Evolutionary conservation across 2,329 filamentous ascomycete species (phyloP).

Genomic region (Alternaria dauci): DNA sequence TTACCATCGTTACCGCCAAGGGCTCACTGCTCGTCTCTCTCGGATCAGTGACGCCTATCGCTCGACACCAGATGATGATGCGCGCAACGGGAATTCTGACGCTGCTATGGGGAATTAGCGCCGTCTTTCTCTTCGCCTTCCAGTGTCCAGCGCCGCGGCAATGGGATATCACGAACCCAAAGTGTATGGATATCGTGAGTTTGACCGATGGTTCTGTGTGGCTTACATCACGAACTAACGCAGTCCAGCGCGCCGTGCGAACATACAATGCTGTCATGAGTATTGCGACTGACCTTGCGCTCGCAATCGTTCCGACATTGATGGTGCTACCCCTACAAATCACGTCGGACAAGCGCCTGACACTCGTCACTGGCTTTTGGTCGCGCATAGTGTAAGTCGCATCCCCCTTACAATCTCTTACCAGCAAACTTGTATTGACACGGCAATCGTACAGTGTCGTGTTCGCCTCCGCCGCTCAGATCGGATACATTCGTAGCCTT

Average conservation of each 20-base stretch:
- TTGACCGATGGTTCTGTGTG: too few relatives aligned
- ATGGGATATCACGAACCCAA: conserved; percentile 6
- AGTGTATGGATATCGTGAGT: conserved; percentile 6
- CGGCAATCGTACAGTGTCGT: not conserved
- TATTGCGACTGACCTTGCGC: conserved; percentile 11
- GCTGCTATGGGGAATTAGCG: conserved; percentile 8
- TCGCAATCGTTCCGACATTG: conserved; percentile 1
- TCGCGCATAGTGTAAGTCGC: not conserved
- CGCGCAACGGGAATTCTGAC: not conserved
- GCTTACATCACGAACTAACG: not conserved
- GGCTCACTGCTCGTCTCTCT: conserved; percentile 1
- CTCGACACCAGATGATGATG: not conserved
- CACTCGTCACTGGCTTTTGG: conserved; percentile 3
- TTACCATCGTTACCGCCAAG: conserved; percentile 5
- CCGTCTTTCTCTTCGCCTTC: conserved; percentile 8
- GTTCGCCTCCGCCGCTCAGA: not conserved
- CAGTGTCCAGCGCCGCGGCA: conserved; percentile 4
- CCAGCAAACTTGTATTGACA: not conserved
- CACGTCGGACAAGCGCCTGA: not conserved
- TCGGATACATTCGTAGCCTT: not conserved
- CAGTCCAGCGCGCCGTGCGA: not conserved
- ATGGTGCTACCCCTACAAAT: conserved; percentile 7
- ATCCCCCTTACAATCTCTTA: not conserved
- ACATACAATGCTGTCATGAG: conserved; percentile 12
- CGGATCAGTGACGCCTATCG: not conserved